These are phyloP conservation scores for Aspergillus jensenii DNA, from an alignment of 2,329 filamentous ascomycete species.

Conservation along the genomic window DNA sequence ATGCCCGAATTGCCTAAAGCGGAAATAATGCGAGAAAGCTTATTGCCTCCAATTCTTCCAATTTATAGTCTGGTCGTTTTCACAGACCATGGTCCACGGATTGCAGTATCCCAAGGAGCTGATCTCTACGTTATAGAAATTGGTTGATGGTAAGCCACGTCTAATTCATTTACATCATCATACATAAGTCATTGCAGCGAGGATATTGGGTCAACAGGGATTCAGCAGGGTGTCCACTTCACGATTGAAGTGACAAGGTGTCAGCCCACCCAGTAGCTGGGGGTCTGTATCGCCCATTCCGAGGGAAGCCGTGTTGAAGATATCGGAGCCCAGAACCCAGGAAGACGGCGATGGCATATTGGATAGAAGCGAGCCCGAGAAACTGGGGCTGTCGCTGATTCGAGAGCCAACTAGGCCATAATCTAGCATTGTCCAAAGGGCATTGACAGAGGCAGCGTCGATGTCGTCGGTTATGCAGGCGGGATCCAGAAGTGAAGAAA, in stretches of 20 bases:
- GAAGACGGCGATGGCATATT: constrained; percentile 15
- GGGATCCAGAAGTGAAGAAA: constrained; percentile 19
- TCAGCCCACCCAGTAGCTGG: not conserved
- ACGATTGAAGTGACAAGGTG: not conserved
- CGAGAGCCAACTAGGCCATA: constrained; percentile 9
- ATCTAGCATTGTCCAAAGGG: constrained; percentile 25
- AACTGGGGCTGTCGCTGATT: constrained; percentile 3
- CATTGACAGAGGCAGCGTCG: constrained; percentile 12
- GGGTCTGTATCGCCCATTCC: not conserved
- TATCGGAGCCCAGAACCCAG: constrained; percentile 10
- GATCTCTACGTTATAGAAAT: too few relatives aligned
- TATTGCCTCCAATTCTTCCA: too few relatives aligned
- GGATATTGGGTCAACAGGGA: not conserved
- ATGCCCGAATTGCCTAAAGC: too few relatives aligned
- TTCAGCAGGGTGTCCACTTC: not conserved
- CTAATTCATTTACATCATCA: not conserved
- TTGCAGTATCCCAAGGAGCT: too few relatives aligned
- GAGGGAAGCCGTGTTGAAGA: not conserved
- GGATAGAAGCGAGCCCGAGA: not conserved
- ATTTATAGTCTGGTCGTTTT: too few relatives aligned
- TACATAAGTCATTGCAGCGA: not conserved
- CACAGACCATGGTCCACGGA: too few relatives aligned
- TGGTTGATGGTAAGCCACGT: not conserved
- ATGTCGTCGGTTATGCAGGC: constrained; percentile 18
- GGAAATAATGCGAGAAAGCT: too few relatives aligned